A percentile compares a stretch with the other conserved stretches of the same genome.
Conservation (phyloP, 164 flowering plant species). For the Berberis vulgaris region DNA sequence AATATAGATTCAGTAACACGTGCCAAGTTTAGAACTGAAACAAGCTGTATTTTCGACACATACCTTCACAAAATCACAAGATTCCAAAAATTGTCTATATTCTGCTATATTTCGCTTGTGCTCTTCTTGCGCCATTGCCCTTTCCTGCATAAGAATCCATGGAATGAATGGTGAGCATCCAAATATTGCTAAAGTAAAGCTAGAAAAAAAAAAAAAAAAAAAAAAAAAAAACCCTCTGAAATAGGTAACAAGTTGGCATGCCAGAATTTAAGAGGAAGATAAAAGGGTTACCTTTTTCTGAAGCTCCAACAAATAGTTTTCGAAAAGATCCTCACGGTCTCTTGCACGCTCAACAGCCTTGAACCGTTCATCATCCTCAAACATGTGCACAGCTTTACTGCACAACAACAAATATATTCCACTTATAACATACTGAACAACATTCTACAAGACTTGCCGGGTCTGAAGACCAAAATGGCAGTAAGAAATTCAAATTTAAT, state of each 20-base stretch:
- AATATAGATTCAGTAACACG: not conserved
- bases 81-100: constrained; percentile 66
- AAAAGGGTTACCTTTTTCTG: constrained; percentile 51
- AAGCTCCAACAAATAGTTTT: constrained; percentile 70
- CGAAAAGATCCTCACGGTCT: constrained; percentile 91
- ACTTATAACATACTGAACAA: too few relatives aligned
- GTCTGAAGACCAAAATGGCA: too few relatives aligned
- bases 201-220: too few relatives aligned
- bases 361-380: constrained; percentile 93
- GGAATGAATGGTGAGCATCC: not conserved
- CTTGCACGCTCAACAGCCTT: constrained; percentile 77
- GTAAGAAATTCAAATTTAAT: not conserved
- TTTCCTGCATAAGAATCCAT: constrained; percentile 47
- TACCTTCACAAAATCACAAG: constrained; percentile 90
- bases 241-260: not conserved
- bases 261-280: not conserved
- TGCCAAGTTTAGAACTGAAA: not conserved
- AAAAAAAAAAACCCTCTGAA: too few relatives aligned
- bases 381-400: constrained; percentile 78
- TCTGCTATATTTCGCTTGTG: constrained; percentile 57
- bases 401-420: not conserved
- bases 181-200: too few relatives aligned
- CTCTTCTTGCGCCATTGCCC: constrained; percentile 78
- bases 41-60: not conserved
- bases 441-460: too few relatives aligned